Evolutionary conservation across 2,329 filamentous ascomycete species (phyloP).

Genomic region (Aspergillus hiratsukae): DNA sequence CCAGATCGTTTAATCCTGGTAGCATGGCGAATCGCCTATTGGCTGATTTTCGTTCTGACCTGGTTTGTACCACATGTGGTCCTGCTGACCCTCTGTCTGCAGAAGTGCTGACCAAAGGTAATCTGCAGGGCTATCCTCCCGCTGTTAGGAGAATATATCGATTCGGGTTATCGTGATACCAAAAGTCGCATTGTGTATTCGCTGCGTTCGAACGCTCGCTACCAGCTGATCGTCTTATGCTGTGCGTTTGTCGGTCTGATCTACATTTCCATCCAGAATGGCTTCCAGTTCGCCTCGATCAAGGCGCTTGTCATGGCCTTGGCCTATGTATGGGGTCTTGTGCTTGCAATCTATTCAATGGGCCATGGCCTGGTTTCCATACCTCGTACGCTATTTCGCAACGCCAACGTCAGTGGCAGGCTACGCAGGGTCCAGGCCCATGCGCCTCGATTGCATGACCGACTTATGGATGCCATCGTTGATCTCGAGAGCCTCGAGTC

Average conservation of each 20-base stretch:
- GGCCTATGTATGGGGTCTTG: slow-evolving; percentile 88
- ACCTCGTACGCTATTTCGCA: slow-evolving; percentile 73
- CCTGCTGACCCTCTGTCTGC: background rate
- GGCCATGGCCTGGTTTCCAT: slow-evolving; percentile 93
- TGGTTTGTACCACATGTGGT: slow-evolving; percentile 56
- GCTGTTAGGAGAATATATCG: slow-evolving; percentile 88
- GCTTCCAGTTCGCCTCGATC: slow-evolving; percentile 65
- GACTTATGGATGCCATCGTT: slow-evolving; percentile 76
- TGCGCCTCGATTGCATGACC: slow-evolving; percentile 80
- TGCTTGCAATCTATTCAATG: slow-evolving; percentile 94
- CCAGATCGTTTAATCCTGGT: slow-evolving; percentile 73
- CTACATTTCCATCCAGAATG: slow-evolving; percentile 78
- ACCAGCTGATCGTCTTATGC: slow-evolving; percentile 74
- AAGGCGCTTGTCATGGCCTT: slow-evolving; percentile 88
- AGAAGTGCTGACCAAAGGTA: slow-evolving; percentile 5
- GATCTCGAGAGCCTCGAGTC: slow-evolving; percentile 75
- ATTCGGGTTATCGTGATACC: slow-evolving; percentile 86
- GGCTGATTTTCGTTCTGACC: slow-evolving; percentile 91
- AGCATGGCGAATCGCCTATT: slow-evolving; percentile 92
- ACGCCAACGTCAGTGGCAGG: slow-evolving; percentile 69
- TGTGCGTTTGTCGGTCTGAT: slow-evolving; percentile 67
- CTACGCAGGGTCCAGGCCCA: slow-evolving; percentile 71
- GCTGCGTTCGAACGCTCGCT: slow-evolving; percentile 79
- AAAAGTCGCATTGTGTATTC: slow-evolving; percentile 79
- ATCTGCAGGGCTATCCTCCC: slow-evolving; percentile 74